Evolutionary conservation across 352 stramenopile genomes (phyloP).

Genomic region (Phytophthora niederhauseri): DNA sequence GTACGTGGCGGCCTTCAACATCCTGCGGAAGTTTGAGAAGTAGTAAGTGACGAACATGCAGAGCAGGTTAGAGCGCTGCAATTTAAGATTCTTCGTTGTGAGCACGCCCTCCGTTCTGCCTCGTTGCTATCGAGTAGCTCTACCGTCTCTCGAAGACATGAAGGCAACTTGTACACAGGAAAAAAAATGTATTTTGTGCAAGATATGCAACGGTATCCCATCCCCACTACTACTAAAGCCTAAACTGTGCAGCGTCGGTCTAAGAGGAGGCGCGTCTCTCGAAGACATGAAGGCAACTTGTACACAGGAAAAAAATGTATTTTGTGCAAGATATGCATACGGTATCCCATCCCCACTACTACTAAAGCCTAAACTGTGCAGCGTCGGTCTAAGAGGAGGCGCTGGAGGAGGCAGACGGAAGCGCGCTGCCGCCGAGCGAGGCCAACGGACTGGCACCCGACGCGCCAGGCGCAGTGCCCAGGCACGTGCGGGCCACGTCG

Average conservation of each 20-base stretch:
- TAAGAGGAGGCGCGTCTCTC: too few relatives aligned
- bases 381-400: conserved; percentile 24
- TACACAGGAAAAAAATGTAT: conserved; percentile 5
- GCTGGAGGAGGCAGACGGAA: conserved; percentile 21
- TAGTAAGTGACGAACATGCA: conserved; percentile 39
- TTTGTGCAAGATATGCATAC: conserved; percentile 1
- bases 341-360: neutral
- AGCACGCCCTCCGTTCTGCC: neutral
- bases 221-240: too few relatives aligned
- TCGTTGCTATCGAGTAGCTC: neutral
- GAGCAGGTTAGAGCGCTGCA: neutral
- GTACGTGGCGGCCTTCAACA: conserved; percentile 89
- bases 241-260: too few relatives aligned
- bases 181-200: conserved; percentile 8
- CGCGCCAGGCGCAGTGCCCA: conserved; percentile 55
- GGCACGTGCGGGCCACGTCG: conserved; percentile 95
- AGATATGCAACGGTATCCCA: too few relatives aligned
- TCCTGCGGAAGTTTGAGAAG: conserved; percentile 84
- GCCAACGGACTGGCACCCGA: conserved; percentile 41
- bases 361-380: neutral
- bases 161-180: neutral
- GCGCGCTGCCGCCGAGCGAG: conserved; percentile 32
- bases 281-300: neutral
- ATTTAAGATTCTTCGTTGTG: conserved; percentile 9
- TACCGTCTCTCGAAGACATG: neutral